Evolutionary conservation across 371 early-diverging fungal genomes (phyloP).

Genomic region (Rhizopus stolonifer): DNA sequence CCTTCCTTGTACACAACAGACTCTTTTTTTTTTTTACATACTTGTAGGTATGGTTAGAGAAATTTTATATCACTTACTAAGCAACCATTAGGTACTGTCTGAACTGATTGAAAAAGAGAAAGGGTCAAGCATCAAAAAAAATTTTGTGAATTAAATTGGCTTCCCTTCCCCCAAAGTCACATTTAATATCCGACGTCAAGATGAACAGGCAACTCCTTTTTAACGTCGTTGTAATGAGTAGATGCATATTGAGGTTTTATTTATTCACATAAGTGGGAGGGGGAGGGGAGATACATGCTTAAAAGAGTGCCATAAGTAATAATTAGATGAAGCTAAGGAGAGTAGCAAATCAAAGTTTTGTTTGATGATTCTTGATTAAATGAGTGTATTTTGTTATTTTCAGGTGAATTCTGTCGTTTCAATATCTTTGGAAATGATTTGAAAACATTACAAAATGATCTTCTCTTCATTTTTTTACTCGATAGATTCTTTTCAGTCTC

Average conservation of each 20-base stretch:
- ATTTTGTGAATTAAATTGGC: slow-evolving; percentile 5
- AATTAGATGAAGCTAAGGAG: no score
- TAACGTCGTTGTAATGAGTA: no score
- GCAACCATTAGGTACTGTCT: slow-evolving; percentile 39
- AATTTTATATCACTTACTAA: slow-evolving; percentile 24
- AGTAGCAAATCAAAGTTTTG: neutral
- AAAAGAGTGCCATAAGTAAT: no score
- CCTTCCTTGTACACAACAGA: no score
- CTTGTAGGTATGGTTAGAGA: no score
- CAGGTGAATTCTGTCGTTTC: neutral
- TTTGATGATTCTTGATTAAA: neutral
- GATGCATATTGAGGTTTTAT: no score
- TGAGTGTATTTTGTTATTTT: neutral
- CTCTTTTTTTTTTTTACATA: no score
- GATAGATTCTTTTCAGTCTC: neutral
- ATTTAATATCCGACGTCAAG: neutral
- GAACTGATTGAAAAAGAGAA: slow-evolving; percentile 35
- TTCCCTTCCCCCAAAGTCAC: neutral
- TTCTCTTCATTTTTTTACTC: neutral
- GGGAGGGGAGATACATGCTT: no score
- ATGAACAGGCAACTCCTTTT: no score
- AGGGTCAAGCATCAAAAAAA: slow-evolving; percentile 13
- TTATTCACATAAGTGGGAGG: no score
- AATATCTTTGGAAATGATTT: neutral
- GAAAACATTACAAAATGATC: neutral